Evolutionary conservation across 352 stramenopile genomes (phyloP).

Genomic region (Phytopythium oedochilum): DNA sequence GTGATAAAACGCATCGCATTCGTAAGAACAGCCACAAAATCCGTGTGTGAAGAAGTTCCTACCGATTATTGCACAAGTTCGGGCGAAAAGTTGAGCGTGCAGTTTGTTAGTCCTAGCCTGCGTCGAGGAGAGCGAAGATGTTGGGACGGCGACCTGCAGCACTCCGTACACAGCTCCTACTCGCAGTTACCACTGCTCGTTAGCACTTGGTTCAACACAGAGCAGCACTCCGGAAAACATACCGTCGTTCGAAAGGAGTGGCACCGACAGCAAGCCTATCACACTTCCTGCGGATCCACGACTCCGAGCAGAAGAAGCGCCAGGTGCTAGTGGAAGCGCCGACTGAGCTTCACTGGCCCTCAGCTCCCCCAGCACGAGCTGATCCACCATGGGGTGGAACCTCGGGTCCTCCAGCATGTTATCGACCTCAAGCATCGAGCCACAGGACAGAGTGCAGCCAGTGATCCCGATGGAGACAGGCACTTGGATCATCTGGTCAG

Average conservation of each 20-base stretch:
- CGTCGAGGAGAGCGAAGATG: conserved; percentile 7
- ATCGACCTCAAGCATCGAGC: conserved; percentile 28
- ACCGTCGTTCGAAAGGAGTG: conserved; percentile 40
- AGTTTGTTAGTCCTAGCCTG: background rate
- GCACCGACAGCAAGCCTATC: conserved; percentile 34
- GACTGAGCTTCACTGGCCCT: conserved; percentile 7
- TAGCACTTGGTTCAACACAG: background rate
- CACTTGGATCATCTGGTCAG: conserved; percentile 37
- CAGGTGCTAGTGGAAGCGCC: background rate
- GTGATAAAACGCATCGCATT: background rate
- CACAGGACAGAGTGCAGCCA: conserved; percentile 35
- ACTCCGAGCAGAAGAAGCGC: too few relatives aligned
- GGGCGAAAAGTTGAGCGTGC: conserved; percentile 15
- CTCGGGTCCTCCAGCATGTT: conserved; percentile 36
- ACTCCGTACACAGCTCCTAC: conserved; percentile 41
- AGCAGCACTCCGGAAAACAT: background rate
- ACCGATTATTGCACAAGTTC: background rate
- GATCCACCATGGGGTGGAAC: conserved; percentile 65
- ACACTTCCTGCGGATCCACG: background rate
- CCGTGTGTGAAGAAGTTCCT: background rate
- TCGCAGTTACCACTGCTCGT: background rate
- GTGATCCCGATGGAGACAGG: conserved; percentile 53
- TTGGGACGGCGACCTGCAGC: conserved; percentile 41
- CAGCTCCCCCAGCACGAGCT: conserved; percentile 34
- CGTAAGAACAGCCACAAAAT: background rate